These are phyloP conservation scores for Strobilomyces dryophilus DNA, from an alignment of 768 basidiomycete species.

Conservation along the genomic window DNA sequence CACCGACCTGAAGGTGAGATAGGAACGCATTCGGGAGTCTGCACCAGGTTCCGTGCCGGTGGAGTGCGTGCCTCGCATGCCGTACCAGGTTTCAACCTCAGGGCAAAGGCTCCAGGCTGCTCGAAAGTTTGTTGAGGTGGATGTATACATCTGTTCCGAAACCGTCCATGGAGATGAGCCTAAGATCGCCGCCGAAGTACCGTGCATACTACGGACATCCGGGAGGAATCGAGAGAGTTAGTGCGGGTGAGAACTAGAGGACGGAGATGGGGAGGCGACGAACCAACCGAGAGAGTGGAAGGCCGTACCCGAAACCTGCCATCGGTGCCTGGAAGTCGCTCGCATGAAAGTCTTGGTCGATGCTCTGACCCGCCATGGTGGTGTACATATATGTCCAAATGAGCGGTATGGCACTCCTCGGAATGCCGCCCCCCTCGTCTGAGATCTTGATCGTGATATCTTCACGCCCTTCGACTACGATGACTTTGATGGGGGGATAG, in stretches of 20 bases:
- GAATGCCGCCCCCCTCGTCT: slow-evolving; percentile 93
- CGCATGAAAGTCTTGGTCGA: slow-evolving; percentile 69
- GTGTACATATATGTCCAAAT: slow-evolving; percentile 99
- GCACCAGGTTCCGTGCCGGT: not conserved
- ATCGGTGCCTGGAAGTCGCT: slow-evolving; percentile 97
- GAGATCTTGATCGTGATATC: slow-evolving; percentile 99
- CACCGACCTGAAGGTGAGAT: not conserved
- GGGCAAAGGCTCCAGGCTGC: slow-evolving; percentile 25
- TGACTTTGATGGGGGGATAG: slow-evolving; percentile 31
- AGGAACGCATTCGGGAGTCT: not conserved
- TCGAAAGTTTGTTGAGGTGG: slow-evolving; percentile 81
- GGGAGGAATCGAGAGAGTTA: slow-evolving; percentile 2
- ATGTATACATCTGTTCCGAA: slow-evolving; percentile 94
- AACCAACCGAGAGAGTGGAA: slow-evolving; percentile 88
- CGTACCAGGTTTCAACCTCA: slow-evolving; percentile 2
- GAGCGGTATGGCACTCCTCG: slow-evolving; percentile 78
- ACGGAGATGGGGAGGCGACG: slow-evolving; percentile 49
- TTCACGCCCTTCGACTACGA: slow-evolving; percentile 94
- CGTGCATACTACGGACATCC: slow-evolving; percentile 66
- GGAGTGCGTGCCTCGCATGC: not conserved
- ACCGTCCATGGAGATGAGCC: slow-evolving; percentile 98
- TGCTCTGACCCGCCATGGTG: slow-evolving; percentile 68
- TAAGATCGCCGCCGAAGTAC: slow-evolving; percentile 91
- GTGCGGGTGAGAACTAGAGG: slow-evolving; percentile 47
- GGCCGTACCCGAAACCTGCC: slow-evolving; percentile 95